Evolutionary conservation across 257 asterid genomes (phyloP).

Genomic region (Fraxinus excelsior): DNA sequence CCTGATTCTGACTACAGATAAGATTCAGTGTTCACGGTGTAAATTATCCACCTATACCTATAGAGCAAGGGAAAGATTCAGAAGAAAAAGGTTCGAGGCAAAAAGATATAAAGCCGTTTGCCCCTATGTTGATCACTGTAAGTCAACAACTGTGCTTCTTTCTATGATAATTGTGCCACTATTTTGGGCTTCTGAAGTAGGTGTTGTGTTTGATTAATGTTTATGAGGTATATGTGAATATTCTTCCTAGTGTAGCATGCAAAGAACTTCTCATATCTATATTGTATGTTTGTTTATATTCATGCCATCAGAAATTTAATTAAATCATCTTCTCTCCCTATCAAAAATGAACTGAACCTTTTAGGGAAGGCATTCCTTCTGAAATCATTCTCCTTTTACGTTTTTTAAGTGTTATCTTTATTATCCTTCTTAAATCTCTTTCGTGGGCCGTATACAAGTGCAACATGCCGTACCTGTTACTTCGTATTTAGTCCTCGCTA

Average conservation of each 20-base stretch:
- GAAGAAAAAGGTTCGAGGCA: neutral
- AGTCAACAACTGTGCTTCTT: conserved; percentile 7
- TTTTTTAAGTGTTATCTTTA: neutral
- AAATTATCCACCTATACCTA: conserved; percentile 68
- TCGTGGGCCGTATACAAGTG: neutral
- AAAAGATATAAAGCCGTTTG: conserved; percentile 35
- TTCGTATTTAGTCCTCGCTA: neutral
- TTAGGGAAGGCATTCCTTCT: too few species aligned
- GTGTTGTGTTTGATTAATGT: neutral
- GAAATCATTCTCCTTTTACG: neutral
- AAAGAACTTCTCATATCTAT: neutral
- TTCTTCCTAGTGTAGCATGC: neutral
- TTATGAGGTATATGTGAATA: neutral
- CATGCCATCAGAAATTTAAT: neutral
- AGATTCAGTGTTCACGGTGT: conserved; percentile 48
- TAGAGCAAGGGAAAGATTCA: conserved; percentile 44
- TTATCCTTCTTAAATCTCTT: neutral
- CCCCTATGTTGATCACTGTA: conserved; percentile 53
- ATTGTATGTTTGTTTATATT: neutral
- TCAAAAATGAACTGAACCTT: neutral
- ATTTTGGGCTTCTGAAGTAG: neutral
- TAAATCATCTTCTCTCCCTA: neutral
- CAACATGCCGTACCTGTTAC: neutral
- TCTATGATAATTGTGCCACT: neutral
- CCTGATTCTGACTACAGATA: conserved; percentile 34